Percentiles rank a stretch among this genome's conserved stretches.
phyloP scores from a whole-genome alignment of 257 asterid genomes.

The Vinca minor region DNA sequence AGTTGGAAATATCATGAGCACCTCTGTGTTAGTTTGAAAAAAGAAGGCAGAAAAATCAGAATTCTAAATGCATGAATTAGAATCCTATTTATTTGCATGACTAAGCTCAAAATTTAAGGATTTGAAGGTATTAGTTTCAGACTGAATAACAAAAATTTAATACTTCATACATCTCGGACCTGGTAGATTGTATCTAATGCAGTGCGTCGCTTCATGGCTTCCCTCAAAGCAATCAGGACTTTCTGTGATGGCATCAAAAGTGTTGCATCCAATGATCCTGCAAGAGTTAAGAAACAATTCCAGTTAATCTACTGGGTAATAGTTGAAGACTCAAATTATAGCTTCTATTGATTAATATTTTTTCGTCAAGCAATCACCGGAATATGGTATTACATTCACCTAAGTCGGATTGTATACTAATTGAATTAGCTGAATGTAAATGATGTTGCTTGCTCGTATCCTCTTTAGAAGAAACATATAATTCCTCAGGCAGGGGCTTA shows the following conservation, averaged over 20 bases:
- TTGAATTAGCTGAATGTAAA: slow-evolving; percentile 20
- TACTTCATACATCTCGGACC: slow-evolving; percentile 27
- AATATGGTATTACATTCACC: slow-evolving; percentile 30
- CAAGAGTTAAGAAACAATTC: slow-evolving; percentile 12
- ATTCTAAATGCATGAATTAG: slow-evolving; percentile 1
- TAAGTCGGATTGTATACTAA: slow-evolving; percentile 19
- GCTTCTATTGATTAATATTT: slow-evolving; percentile 1
- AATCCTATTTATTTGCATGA: background rate
- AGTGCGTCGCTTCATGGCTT: slow-evolving; percentile 70
- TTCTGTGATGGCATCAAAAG: slow-evolving; percentile 34
- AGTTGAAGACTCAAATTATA: background rate
- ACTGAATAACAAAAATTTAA: background rate
- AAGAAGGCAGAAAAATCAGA: background rate
- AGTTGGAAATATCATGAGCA: background rate
- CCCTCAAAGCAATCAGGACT: slow-evolving; percentile 63
- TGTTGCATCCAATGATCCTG: slow-evolving; percentile 27
- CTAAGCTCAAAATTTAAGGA: background rate
- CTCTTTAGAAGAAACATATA: slow-evolving; percentile 18
- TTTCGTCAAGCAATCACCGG: slow-evolving; percentile 10
- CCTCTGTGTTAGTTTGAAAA: background rate
- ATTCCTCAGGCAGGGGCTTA: slow-evolving; percentile 47
- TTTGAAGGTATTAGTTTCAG: background rate
- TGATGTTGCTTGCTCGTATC: slow-evolving; percentile 22
- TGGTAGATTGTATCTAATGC: slow-evolving; percentile 40
- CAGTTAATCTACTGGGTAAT: slow-evolving; percentile 3